Evolutionary conservation across 768 basidiomycete species (phyloP), one percentile per base, ranked within the genome.

Genomic region (Naganishia vaughanmartiniae): DNA sequence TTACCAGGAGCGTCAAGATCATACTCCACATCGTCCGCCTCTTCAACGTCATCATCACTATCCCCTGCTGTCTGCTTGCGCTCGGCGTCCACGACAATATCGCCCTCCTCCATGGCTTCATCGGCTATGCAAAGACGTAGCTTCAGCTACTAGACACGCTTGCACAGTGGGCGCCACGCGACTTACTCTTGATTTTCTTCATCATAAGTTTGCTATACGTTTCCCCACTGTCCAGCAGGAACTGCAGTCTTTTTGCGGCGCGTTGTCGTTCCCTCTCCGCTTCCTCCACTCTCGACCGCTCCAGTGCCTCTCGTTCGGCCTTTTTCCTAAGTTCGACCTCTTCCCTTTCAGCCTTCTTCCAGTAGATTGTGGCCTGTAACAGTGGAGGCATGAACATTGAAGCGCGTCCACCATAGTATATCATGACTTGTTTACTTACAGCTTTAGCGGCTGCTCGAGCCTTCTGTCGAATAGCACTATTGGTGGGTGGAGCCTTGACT

Each of bases 181-280:
- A 70, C 79, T 53, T 46, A 74, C 82, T 83, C 74, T 83, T 83
- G 72, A 84, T 86, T 83, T 98, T 98, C 82, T 89, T 96, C 36
- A 95, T 95, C 70, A 99, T 93, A 85, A 99, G 98, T 83, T 99
- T 96, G 74, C 92, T 93, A 82, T 98, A 99, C 10, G 98, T 86
- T 80, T 99, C 96, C 4, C 96, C 98, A 82, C 98, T 95, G 70
- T 92, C 97, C 81, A 99, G 93, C 82, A 99, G 84, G 83, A 98
- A 99, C 83, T 99, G 96, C 30, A 99, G 87, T 81, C 98, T 97
- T 74, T 95, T 87, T 15, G 93, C 92, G 80, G 95, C 92, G 65
- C 96, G 85, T 46, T 93, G 90, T 15, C 91, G 90, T 82, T 99
- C 96, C 51, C 95, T 86, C 72, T 79, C 73, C 75, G 78, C 76